Base-by-base conservation (phyloP, 371 early-diverging fungal species). In the Sporodiniella umbellata region DNA sequence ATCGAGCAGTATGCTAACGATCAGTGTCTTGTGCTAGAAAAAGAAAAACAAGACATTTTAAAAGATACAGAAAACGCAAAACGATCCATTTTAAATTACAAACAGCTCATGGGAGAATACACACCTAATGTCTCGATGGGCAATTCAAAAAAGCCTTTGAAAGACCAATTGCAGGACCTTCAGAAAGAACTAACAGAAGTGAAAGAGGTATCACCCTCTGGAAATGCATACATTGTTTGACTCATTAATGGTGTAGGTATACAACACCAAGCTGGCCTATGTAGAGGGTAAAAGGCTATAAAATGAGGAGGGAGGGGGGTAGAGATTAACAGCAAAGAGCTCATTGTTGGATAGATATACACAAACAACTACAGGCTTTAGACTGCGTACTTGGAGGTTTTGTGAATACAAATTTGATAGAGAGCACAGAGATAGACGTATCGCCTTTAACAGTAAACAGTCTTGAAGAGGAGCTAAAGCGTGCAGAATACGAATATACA, bases 401-500 rank as follows among this genome's bases (percentile, higher is more conserved):
- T 53, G 70, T 68, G 1, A 54, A 69, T 21, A 61, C 48, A 8
- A 58, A 55, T 17, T 42, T 61, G 33, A 42, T 72, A 21, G 42
- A 38, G 21, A 37, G 51, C 1, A 48, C 45, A n/a, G 59, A 67
- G 3, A 49, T 64, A 8, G 70, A 75, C 35, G 76, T 75, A 6
- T 75, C 76, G 4, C 33, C 58, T 18, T 33, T 62, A 11, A 61
- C 72, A 1, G 56, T 72, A 0, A 53, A 62, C 19, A 60, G 61
- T 0, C 24, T 75, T 25, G 72, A 75, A 35, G 67, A 72, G 14
- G 76, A 72, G 54, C 57, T 70, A 18, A 10, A 48, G 40, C 67
- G 68, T 31, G 67, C 68, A 24, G 61, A 68, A 51, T 31, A 57
- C 1, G 72, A 75, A 70, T 70, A 67, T 45, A 33, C 33, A 12